Percentiles rank a stretch among this genome's conserved stretches.
phyloP scores from a whole-genome alignment of 352 stramenopile species.

The Phytopythium montanum region DNA sequence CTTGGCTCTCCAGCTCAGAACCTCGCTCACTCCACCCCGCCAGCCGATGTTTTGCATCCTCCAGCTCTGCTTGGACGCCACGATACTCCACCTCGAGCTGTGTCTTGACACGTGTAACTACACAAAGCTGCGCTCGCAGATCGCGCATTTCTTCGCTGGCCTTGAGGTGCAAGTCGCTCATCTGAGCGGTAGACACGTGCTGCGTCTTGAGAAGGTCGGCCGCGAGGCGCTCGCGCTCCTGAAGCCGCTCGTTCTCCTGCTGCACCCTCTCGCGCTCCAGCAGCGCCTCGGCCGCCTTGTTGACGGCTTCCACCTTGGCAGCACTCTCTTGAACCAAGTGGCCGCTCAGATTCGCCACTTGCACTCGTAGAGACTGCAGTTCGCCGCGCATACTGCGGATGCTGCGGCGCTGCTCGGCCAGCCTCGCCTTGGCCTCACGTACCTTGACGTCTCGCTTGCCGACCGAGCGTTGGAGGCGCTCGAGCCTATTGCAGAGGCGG shows the following conservation, averaged over 20 bases:
- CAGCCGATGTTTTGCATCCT: not conserved
- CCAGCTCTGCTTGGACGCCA: not conserved
- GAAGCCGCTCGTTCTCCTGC: not conserved
- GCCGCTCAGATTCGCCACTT: constrained; percentile 11
- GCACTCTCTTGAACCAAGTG: constrained; percentile 16
- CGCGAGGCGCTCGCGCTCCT: constrained; percentile 3
- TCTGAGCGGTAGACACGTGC: not conserved
- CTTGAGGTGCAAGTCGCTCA: constrained; percentile 2
- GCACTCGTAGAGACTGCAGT: constrained; percentile 6
- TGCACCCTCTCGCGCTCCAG: constrained; percentile 19
- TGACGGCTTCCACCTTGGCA: constrained; percentile 31
- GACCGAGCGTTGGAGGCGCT: constrained; percentile 28
- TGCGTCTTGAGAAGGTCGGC: constrained; percentile 4
- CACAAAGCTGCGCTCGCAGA: constrained; percentile 5
- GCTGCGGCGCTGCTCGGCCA: constrained; percentile 13
- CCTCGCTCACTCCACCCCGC: not conserved
- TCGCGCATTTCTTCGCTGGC: constrained; percentile 9
- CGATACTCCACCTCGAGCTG: not conserved
- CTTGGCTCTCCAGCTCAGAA: constrained; percentile 3
- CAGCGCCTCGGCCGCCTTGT: constrained; percentile 35
- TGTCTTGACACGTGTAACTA: constrained; percentile 2
- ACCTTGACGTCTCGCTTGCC: constrained; percentile 29
- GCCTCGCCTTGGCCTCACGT: constrained; percentile 24
- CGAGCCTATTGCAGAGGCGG: constrained; percentile 36
- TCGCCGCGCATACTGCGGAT: constrained; percentile 6